Base-by-base conservation (phyloP, 495 filamentous ascomycete species). In the Entonaema liquescens region DNA sequence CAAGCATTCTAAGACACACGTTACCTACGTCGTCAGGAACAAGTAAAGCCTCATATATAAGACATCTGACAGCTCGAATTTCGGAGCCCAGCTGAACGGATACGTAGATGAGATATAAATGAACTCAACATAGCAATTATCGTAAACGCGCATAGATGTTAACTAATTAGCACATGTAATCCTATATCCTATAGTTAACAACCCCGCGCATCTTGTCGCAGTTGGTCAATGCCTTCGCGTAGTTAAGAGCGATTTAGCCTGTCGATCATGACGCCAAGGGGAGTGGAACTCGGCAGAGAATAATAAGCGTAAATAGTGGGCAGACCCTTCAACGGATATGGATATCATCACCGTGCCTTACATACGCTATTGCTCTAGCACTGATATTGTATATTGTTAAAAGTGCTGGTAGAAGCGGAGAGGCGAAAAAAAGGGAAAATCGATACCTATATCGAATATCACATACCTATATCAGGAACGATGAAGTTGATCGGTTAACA, bases 251-350 rank as follows among this genome's bases (percentile, higher is more conserved):
- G 17, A 38, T 55, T 61, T 28, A 62, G 31, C 40, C 47, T 47
- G 56, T 55, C 57, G 65, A 61, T 67, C 65, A n/a, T 52, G 35
- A 33, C 59, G 59, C 52, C 49, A 50, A 63, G 53, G 28, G 21
- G 23, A 50, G 53, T 53, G 66, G 66, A 63, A 62, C 66, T 63
- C 66, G 66, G 59, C n/a, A 68, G 21, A 53, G 31, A 36, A 36
- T 6, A 52, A 17, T 49, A 50, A 58, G 54, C 38, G 25, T 33
- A 65, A 33, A 36, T 56, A 21, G 53, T 56, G 28, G 52, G n/a
- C 21, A 25, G 17, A 15, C 21, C 17, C 21, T 44, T 44, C 40
- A 19, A 44, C n/a, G 15, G n/a, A 44, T 19, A 44, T 44, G 40
- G 40, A 44, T 21, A 44, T 44, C 40, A 44, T 44, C 40, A 21